A percentile compares a stretch with the other conserved stretches of the same genome.
phyloP scores from a whole-genome alignment of 176 grass and related monocot genomes.

The Phoenix dactylifera region DNA sequence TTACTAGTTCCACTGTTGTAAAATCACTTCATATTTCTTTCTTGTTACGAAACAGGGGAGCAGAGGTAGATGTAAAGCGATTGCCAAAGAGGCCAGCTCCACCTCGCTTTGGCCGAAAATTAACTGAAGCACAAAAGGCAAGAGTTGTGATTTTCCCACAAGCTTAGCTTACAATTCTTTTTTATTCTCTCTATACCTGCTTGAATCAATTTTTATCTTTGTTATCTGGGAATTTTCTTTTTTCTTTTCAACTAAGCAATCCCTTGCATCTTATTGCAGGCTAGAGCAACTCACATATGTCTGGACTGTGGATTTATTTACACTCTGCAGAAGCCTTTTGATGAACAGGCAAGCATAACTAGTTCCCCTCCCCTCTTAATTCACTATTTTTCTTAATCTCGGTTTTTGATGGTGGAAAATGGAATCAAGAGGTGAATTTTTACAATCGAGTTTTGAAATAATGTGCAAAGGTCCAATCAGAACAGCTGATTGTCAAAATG shows the following conservation, averaged over 20 bases:
- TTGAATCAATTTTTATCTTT: too few species aligned
- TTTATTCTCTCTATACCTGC: too few species aligned
- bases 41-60: conserved; percentile 28
- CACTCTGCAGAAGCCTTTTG: conserved; percentile 85
- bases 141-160: background rate
- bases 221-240: background rate
- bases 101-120: conserved; percentile 66
- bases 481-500: too few species aligned
- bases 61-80: conserved; percentile 74
- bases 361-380: background rate
- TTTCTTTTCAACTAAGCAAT: background rate
- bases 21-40: too few species aligned
- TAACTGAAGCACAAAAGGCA: conserved; percentile 84
- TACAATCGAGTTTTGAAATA: too few species aligned
- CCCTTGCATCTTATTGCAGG: conserved; percentile 30
- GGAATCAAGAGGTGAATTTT: too few species aligned
- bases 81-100: conserved; percentile 80
- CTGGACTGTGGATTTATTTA: conserved; percentile 96
- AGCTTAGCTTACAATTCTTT: too few species aligned
- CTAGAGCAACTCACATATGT: conserved; percentile 89
- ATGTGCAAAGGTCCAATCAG: too few species aligned
- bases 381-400: too few species aligned
- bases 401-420: too few species aligned
- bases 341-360: conserved; percentile 54
- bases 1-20: too few species aligned